Base-by-base conservation (phyloP, 768 basidiomycete genomes). In the Tylopilus sp. region DNA sequence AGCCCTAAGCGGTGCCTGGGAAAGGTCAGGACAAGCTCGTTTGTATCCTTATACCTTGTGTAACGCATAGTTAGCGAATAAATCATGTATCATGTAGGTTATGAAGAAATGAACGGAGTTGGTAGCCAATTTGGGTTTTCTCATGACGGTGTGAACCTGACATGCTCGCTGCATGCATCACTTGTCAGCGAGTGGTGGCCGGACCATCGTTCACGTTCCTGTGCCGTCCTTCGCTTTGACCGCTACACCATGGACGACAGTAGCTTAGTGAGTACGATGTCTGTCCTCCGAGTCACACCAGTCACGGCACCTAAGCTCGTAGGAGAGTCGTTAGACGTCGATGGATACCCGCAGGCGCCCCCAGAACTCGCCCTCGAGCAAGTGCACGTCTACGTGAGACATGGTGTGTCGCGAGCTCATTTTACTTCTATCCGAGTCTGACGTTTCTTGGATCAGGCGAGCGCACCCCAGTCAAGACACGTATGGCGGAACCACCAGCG, bases 311-410 rank as follows among this genome's bases (percentile, higher is more conserved):
- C 40, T 21, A 28, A 28, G 28, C 28, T 28, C 8, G 28, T 28
- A 28, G 28, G 28, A 28, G 28, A 28, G 28, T 75, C 76, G 13
- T 62, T 88, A 17, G 82, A 88, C 46, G 80, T 82, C 1, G 74
- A 82, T 21, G 68, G 69, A 8, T 90, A 90, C 61, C 79, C 82
- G 4, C 63, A 73, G 30, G 77, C 82, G 0, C 87, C 87, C 2
- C 51, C 66, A 2, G 76, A 70, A 22, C 72, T 90, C 17, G 52
- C 73, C 57, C 71, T 90, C 36, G 76, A 85, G 62, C 88, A 89
- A 64, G 85, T 90, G 11, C 85, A 90, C 63, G 67, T 89, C 35
- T 90, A 81, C 60, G 79, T 86, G 4, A 75, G 88, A 22, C 88
- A 91, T 65, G 88, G 88, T 87, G 50, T 43, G 81, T 71, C 48